Conservation (phyloP, 2,329 filamentous ascomycete species). For the Phaeosphaeria sp. region DNA sequence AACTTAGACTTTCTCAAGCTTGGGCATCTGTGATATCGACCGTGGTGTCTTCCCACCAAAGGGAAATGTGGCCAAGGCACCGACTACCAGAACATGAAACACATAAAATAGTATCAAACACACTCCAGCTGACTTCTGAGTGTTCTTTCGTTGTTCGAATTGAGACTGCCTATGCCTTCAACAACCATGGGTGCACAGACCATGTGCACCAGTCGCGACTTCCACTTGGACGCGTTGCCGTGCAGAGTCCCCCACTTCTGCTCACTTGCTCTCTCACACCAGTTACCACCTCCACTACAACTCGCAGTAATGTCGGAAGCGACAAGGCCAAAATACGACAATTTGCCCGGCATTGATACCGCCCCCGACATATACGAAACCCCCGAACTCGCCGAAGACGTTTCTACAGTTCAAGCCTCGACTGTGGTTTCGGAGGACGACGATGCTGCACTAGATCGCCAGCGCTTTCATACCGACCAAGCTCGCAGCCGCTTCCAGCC, state of each 20-base stretch:
- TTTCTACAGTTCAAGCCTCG: conserved; percentile 73
- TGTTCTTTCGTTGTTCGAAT: too few species aligned
- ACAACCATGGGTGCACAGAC: neutral
- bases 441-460: conserved; percentile 69
- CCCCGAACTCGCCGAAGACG: conserved; percentile 88
- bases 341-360: conserved; percentile 67
- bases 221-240: conserved; percentile 4
- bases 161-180: neutral
- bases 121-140: too few species aligned
- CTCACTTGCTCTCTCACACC: conserved; percentile 6
- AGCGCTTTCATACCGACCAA: conserved; percentile 76
- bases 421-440: conserved; percentile 55
- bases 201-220: conserved; percentile 3
- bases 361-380: conserved; percentile 97
- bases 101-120: neutral
- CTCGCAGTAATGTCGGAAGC: conserved; percentile 37
- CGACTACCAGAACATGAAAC: neutral
- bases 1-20: neutral
- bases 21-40: neutral
- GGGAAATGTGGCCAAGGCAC: neutral
- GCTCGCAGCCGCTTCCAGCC: conserved; percentile 82
- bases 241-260: conserved; percentile 7
- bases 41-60: neutral
- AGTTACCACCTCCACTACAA: neutral
- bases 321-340: conserved; percentile 53